Evolutionary conservation across 768 basidiomycete species (phyloP).

Genomic region (Lactarius evosmus): DNA sequence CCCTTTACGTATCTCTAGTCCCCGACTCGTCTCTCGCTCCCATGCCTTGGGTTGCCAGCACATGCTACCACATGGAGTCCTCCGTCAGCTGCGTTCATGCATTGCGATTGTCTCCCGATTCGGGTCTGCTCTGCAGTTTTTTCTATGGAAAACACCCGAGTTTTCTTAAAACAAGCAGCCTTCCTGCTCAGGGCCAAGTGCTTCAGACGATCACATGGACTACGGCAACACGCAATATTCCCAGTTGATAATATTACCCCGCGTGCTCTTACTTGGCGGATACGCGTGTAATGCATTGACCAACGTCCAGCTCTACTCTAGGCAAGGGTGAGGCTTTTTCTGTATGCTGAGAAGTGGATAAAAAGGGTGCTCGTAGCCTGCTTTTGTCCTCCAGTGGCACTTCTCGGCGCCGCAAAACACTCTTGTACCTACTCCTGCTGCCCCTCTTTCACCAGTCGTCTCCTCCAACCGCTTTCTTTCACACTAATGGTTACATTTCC

Average conservation of each 20-base stretch:
- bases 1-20: neutral
- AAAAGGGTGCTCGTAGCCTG: neutral
- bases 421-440: neutral
- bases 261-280: neutral
- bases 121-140: neutral
- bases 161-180: neutral
- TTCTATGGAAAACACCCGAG: neutral
- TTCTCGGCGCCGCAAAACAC: neutral
- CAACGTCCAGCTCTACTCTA: neutral
- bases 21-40: neutral
- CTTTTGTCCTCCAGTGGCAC: neutral
- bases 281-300: neutral
- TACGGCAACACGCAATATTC: neutral
- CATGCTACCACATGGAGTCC: neutral
- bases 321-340: neutral
- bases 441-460: neutral
- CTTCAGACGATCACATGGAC: neutral
- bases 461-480: neutral
- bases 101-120: neutral
- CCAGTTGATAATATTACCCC: neutral
- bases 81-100: neutral
- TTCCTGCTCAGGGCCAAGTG: neutral
- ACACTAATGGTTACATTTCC: neutral
- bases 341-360: neutral
- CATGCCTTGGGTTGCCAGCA: neutral